Conservation (phyloP, 78 protist genomes). For the Chrysochromulina parva region DNA sequence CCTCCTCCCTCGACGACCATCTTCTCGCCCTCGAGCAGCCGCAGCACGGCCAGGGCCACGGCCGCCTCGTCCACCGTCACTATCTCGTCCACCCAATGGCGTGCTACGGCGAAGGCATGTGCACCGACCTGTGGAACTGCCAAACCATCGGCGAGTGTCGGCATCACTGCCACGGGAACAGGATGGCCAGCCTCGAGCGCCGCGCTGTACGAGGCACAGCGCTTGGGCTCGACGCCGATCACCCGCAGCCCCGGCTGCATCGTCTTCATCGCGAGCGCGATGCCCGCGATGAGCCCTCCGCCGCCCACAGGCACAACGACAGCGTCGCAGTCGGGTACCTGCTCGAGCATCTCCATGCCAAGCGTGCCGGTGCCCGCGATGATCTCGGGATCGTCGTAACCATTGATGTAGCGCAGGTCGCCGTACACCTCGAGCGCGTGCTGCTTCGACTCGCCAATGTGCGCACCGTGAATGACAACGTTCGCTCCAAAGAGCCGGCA, state of each 20-base stretch:
- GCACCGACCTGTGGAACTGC: conserved; percentile 65
- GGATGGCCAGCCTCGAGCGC: conserved; percentile 66
- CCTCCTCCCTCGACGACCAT: conserved; percentile 65
- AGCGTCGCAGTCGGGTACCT: conserved; percentile 69
- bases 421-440: background rate
- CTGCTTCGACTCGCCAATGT: conserved; percentile 58
- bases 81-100: conserved; percentile 40
- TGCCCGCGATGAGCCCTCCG: conserved; percentile 79
- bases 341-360: conserved; percentile 75
- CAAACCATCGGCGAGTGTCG: conserved; percentile 81
- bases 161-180: background rate
- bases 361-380: conserved; percentile 77
- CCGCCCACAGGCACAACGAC: conserved; percentile 81
- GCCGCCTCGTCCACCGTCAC: conserved; percentile 45
- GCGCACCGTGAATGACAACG: conserved; percentile 60
- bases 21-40: conserved; percentile 64
- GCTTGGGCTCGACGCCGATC: conserved; percentile 71
- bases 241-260: conserved; percentile 51
- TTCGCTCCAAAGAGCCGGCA: conserved; percentile 54
- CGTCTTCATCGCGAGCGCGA: conserved; percentile 68
- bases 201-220: conserved; percentile 42
- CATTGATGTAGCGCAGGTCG: conserved; percentile 59
- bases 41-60: conserved; percentile 68
- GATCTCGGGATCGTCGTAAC: conserved; percentile 67
- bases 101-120: conserved; percentile 42